Evolutionary conservation across 1,284 basidiomycete species (phyloP).

Genomic region (Chondrostereum purpureum): DNA sequence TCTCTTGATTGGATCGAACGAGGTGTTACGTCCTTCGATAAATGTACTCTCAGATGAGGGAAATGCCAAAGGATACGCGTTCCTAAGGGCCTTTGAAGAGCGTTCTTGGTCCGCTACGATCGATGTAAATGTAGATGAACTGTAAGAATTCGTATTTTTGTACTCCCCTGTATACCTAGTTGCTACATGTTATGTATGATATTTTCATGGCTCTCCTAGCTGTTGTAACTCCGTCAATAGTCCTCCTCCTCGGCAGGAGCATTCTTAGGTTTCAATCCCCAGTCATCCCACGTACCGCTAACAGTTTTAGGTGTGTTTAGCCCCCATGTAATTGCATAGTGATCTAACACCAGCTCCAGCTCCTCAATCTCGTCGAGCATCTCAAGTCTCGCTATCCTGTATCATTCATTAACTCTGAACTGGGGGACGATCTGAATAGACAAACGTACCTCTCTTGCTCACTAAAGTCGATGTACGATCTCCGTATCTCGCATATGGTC

Average conservation of each 20-base stretch:
- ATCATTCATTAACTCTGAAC: no score
- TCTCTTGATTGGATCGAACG: slow-evolving; percentile 35
- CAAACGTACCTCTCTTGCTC: slow-evolving; percentile 58
- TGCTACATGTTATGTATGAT: background rate
- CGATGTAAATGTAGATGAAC: slow-evolving; percentile 19
- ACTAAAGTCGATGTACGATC: slow-evolving; percentile 38
- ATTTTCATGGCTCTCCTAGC: background rate
- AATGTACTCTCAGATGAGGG: slow-evolving; percentile 34
- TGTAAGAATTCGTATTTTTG: background rate
- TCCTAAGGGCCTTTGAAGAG: slow-evolving; percentile 38
- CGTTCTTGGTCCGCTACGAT: slow-evolving; percentile 32
- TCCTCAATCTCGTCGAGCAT: slow-evolving; percentile 91
- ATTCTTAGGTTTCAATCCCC: slow-evolving; percentile 26
- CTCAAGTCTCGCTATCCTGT: slow-evolving; percentile 72
- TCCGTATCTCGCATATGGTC: slow-evolving; percentile 65
- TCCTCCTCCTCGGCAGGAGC: background rate
- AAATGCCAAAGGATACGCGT: slow-evolving; percentile 38
- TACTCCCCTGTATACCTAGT: background rate
- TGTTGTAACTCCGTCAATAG: background rate
- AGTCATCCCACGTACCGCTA: slow-evolving; percentile 26
- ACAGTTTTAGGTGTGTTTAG: slow-evolving; percentile 15
- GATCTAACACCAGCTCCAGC: slow-evolving; percentile 77
- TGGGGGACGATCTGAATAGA: slow-evolving; percentile 4
- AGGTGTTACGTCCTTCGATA: slow-evolving; percentile 36
- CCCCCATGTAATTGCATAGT: slow-evolving; percentile 87